Evolutionary conservation across 1,139 yeast species (phyloP), one percentile per base, ranked within the genome.

Genomic region (Dujonia santamariae): DNA sequence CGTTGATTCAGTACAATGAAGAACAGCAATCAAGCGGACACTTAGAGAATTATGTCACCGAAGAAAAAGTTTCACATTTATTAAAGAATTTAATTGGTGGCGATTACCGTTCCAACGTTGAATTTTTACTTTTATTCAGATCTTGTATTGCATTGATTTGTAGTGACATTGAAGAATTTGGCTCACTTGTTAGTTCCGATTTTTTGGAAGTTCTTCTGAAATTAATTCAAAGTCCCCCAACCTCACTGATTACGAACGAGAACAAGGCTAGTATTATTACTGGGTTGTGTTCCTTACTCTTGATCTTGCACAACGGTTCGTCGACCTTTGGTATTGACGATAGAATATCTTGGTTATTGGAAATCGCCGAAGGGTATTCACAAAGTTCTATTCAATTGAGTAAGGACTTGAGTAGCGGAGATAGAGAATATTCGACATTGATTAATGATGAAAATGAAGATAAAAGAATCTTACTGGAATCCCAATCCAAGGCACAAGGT

Each of bases 91-190:
- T 72, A 25, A 54, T 54, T 37, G 42, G 42, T 3, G 54, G 63
- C 3, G 61, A 67, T 39, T 67, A 56, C 44, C 51, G 76, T 31
- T 59, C 75, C 4, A 55, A 62, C 19, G 56, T 59, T 31, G 80
- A 73, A 46, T 68, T 69, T 42, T 52, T 67, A 34, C 56, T 69
- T 31, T 54, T 72, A 22, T 61, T 54, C 45, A 57, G 77, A 41
- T 59, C 73, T n/a, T 41, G 64, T 13, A 56, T 67, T 28, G 68
- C 74, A 1, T 59, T 75, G 33, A 53, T 69, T 18, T 61, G 61
- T 16, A 66, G 76, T 38, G 75, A 75, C 44, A 60, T 72, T 18
- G 79, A 75, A 38, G 80, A 75, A 37, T 72, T 72, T 43, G 72
- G 78, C 12, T 60, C 59, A n/a, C 56, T 68, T 37, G 66, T 66